Base-by-base conservation (phyloP, 768 basidiomycete species). In the Candolleomyces aberdarensis region DNA sequence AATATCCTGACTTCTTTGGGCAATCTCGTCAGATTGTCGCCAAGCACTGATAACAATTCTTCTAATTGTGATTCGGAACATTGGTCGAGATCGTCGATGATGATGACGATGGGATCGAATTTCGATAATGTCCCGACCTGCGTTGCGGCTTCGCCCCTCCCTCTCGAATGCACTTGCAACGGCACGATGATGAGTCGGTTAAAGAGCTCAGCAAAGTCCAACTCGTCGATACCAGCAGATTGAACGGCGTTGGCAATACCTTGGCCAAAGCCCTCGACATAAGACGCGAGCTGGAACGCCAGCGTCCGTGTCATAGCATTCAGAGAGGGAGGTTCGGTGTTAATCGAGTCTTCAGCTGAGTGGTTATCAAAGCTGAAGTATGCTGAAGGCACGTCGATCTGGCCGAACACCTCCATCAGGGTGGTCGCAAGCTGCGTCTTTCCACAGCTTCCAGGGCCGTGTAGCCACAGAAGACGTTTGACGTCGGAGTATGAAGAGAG, bases 211-310 rank as follows among this genome's bases (percentile, higher is more conserved):
- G 29, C 53, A 43, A 56, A 56, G 11, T 39, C 17, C 19, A n/a
- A n/a, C 20, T 39, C 36, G 19, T 60, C 59, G 20, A 54, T 9
- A 14, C 22, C 50, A 14, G 41, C n/a, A 3, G 29, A 6, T 40
- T 36, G 22, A n/a, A 32, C 52, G 31, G 51, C 52, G 32, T 36
- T 53, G 8, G 52, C 7, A 6, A 60, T 26, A 19, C 19, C 17
- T 14, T 7, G 13, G 31, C 13, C 22, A 4, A 60, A 26, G 29
- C 44, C 53, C 5, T 60, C 47, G n/a, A 55, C 46, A 36, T 60
- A 60, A n/a, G 59, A 52, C 3, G 59, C 53, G 15, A 60, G 31
- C 22, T 60, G 59, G 46, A 60, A 60, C 29, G 59, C 59, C 10
- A 60, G 20, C 3, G 52, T 56, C 46, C n/a, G 10, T 2, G 46